Evolutionary conservation across 169 alveolate genomes (phyloP).

Genomic region (Plasmodium knowlesi): DNA sequence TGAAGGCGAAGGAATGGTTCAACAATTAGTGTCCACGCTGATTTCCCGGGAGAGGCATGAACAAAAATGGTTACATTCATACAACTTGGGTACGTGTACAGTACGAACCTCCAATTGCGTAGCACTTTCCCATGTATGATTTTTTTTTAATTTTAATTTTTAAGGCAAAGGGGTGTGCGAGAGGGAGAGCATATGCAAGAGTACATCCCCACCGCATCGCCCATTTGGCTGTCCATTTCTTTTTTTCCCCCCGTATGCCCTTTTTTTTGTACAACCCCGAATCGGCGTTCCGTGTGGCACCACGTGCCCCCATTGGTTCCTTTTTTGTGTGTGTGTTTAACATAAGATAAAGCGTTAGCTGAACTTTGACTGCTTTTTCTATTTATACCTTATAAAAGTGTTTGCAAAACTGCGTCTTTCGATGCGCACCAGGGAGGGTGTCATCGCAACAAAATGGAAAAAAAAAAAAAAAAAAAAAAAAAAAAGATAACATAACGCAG

Average conservation of each 20-base stretch:
- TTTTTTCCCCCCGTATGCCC: neutral
- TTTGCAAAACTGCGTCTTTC: neutral
- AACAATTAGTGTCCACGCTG: slow-evolving; percentile 39
- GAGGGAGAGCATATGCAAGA: neutral
- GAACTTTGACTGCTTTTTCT: neutral
- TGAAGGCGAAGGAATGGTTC: slow-evolving; percentile 86
- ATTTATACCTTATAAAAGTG: neutral
- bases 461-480: no score
- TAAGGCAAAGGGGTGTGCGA: neutral
- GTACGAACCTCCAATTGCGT: neutral
- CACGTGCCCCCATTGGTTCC: neutral
- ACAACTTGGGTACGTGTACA: neutral
- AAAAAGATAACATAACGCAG: no score
- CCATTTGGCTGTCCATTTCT: no score
- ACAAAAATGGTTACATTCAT: neutral
- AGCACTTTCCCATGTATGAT: neutral
- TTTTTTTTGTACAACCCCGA: neutral
- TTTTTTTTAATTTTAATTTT: slow-evolving; percentile 44
- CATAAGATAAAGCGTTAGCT: neutral
- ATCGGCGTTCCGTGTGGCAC: neutral
- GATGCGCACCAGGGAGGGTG: neutral
- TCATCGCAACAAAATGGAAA: neutral
- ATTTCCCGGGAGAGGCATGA: neutral
- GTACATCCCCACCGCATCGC: neutral
- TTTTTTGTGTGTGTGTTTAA: neutral